Percentiles rank a stretch among this genome's conserved stretches.
Evolutionary conservation across 2,329 filamentous ascomycete genomes (phyloP).

Genomic region (Coniella vitis): DNA sequence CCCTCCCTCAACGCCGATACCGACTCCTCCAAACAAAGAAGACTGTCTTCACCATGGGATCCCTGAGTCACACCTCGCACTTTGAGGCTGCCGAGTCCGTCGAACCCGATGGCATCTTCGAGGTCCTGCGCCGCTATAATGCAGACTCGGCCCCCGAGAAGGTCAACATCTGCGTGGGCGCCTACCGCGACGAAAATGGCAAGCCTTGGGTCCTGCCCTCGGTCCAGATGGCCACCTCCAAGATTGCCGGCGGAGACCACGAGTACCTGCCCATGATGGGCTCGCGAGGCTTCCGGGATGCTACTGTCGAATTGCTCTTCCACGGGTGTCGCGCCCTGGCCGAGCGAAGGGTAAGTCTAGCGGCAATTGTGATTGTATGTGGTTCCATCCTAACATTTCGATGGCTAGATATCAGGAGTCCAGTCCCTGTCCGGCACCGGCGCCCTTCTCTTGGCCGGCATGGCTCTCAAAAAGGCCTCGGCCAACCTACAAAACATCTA

Average conservation of each 20-base stretch:
- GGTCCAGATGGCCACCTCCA: constrained; percentile 24
- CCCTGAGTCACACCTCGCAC: constrained; percentile 5
- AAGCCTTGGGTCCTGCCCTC: constrained; percentile 33
- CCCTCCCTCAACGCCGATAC: too few species aligned
- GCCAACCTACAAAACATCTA: constrained; percentile 25
- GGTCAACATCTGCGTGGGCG: constrained; percentile 32
- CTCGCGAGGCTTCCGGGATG: constrained; percentile 25
- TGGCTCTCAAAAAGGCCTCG: constrained; percentile 24
- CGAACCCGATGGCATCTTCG: constrained; percentile 16
- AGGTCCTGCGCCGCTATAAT: constrained; percentile 20
- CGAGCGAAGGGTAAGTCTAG: constrained; percentile 23
- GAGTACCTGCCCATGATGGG: constrained; percentile 34
- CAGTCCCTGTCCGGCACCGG: constrained; percentile 36
- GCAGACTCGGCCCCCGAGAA: constrained; percentile 25
- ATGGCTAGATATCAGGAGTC: constrained; percentile 10
- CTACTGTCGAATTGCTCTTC: constrained; percentile 26
- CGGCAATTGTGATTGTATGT: background rate
- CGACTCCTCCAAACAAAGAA: background rate
- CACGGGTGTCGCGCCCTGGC: constrained; percentile 20
- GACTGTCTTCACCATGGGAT: constrained; percentile 8
- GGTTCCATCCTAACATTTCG: background rate
- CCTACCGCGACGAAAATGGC: constrained; percentile 32
- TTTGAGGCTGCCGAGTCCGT: constrained; percentile 13
- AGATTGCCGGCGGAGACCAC: constrained; percentile 21
- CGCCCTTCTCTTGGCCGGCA: constrained; percentile 29